Percentiles rank a stretch among this genome's conserved stretches.
phyloP scores from a whole-genome alignment of 2,329 filamentous ascomycete species.

The Ophiocordyceps sinensis region DNA sequence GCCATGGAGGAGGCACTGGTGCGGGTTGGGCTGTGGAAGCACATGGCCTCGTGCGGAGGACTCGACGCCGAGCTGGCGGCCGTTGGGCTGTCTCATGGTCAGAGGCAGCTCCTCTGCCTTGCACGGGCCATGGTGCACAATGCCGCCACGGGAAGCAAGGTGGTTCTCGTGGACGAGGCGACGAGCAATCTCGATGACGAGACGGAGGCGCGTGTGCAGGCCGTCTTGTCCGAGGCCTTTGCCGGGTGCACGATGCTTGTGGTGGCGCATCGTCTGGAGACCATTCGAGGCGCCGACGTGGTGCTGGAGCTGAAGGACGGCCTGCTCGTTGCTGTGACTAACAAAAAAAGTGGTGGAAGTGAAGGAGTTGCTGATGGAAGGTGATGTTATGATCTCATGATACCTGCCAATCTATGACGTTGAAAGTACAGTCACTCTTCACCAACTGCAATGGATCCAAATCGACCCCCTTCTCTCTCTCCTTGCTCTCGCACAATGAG shows the following conservation, averaged over 20 bases:
- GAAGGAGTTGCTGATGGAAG: too few relatives aligned
- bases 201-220: conserved; percentile 1
- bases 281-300: conserved; percentile 1
- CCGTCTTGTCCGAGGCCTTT: conserved; percentile 1
- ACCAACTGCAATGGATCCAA: too few relatives aligned
- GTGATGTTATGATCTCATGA: too few relatives aligned
- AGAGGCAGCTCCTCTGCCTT: conserved; percentile 7
- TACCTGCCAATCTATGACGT: too few relatives aligned
- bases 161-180: conserved; percentile 4
- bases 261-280: conserved; percentile 1
- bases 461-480: too few relatives aligned
- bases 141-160: not conserved
- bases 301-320: not conserved
- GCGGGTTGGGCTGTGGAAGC: conserved; percentile 4
- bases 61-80: conserved; percentile 3
- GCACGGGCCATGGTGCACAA: conserved; percentile 5
- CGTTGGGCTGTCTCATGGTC: conserved; percentile 5
- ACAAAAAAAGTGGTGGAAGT: not conserved
- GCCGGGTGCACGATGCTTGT: conserved; percentile 1
- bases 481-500: too few relatives aligned
- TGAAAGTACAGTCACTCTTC: too few relatives aligned
- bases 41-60: conserved; percentile 2
- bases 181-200: conserved; percentile 4
- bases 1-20: conserved; percentile 3
- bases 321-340: not conserved